Base-by-base conservation (phyloP, 352 stramenopile genomes). In the Globisporangium sylvaticum region DNA sequence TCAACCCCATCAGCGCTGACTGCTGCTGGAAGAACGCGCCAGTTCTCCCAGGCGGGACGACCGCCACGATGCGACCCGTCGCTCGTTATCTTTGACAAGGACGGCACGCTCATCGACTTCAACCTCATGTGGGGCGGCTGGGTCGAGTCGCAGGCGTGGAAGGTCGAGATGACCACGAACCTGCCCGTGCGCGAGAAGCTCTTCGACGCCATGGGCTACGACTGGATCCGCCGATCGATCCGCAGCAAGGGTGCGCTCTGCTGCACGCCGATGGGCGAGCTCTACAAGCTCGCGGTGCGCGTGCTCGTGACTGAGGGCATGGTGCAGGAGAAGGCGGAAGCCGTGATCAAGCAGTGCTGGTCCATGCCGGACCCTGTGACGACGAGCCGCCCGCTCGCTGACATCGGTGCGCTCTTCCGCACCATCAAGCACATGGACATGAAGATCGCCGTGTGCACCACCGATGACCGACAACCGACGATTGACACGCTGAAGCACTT, bases 21-120 rank as follows among this genome's bases (percentile, higher is more conserved):
- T 50, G 55, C 55, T 44, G 54, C 54, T 61, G 1, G 29, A 24
- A 15, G 42, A 46, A 15, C 65, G 39, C 50, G 39, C 15, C 54
- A 48, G 14, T 48, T 60, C 29, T 65, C 55, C 15, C 15, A 48
- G 53, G 71, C 58, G 9, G 70, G 69, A 22, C 58, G 57, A 6
- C 54, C 44, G 6, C 71, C 71, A 18, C 79, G 79, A 10, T 88
- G 79, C 69, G 73, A 78, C 31, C 87, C 84, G 18, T 76, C 81
- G 57, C 87, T 96, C 34, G 88, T 96, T 52, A 79, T 96, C 50
- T 96, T 96, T 50, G 87, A 96, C 74, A 96, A 96, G 75, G 88
- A 96, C 65, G 88, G 88, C 67, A 96, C 88, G 64, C 84, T 96
- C 58, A 95, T 96, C 65, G 88, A 96, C 71, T 96, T 96, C 65